Evolutionary conservation across 2,329 filamentous ascomycete species (phyloP).

Genomic region (Aureobasidium sp.): DNA sequence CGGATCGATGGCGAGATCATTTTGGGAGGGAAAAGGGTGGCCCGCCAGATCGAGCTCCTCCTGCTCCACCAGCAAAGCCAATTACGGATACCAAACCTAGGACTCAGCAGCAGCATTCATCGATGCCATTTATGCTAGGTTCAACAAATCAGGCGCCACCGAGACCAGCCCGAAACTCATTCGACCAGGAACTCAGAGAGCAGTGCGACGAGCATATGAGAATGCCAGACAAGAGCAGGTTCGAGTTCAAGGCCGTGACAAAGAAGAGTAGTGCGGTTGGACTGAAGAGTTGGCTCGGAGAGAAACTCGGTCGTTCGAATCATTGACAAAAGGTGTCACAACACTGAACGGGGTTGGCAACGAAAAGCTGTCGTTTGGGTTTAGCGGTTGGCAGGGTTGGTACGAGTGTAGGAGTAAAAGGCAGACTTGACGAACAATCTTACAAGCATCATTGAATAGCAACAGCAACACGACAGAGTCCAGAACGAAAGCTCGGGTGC

Average conservation of each 20-base stretch:
- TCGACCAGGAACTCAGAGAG: neutral
- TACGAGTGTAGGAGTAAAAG: neutral
- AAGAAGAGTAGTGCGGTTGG: conserved; percentile 21
- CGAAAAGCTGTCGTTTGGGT: neutral
- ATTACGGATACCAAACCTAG: neutral
- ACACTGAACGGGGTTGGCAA: too few relatives aligned
- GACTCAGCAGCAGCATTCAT: neutral
- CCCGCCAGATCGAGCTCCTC: neutral
- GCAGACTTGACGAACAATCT: neutral
- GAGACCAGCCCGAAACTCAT: neutral
- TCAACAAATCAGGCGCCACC: neutral
- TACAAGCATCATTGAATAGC: neutral
- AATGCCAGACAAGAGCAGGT: conserved; percentile 22
- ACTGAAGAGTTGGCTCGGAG: conserved; percentile 18
- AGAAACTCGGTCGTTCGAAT: neutral
- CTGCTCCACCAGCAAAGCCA: neutral
- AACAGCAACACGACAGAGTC: neutral
- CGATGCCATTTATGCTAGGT: neutral
- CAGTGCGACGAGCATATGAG: neutral
- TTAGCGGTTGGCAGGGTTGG: neutral
- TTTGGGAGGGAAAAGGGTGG: neutral
- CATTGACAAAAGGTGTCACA: neutral
- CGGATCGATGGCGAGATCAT: neutral
- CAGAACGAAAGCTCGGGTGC: neutral
- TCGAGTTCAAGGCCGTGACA: conserved; percentile 25